Conservation (phyloP, 257 asterid species). For the Gynochthodes officinalis region DNA sequence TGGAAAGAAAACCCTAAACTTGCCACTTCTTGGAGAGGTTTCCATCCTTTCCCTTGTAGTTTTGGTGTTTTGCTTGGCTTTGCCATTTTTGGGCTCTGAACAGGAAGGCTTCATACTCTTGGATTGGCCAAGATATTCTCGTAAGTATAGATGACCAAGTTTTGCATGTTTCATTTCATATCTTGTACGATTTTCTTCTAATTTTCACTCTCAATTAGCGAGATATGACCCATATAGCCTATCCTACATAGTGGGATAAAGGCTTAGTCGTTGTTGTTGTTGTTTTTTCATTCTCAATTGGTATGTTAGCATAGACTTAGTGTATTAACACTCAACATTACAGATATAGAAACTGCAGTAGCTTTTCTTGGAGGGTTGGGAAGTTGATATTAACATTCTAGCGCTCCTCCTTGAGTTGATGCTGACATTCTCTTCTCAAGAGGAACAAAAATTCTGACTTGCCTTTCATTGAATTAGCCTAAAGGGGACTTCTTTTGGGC, state of each 20-base stretch:
- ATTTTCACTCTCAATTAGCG: no score
- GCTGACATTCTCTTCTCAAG: background rate
- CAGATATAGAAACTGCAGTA: background rate
- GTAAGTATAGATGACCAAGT: constrained; percentile 47
- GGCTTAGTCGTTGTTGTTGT: no score
- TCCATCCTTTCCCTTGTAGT: constrained; percentile 69
- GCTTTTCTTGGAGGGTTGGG: background rate
- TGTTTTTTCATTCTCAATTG: constrained; percentile 8
- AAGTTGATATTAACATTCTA: background rate
- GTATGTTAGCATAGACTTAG: background rate
- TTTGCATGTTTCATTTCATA: background rate
- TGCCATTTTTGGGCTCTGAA: constrained; percentile 82
- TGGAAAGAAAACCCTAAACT: constrained; percentile 54
- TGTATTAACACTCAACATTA: background rate
- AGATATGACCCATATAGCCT: no score
- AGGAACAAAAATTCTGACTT: background rate
- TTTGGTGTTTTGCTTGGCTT: constrained; percentile 64
- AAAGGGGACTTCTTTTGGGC: background rate
- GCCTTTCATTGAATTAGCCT: background rate
- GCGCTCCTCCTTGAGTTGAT: background rate
- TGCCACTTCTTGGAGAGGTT: constrained; percentile 79
- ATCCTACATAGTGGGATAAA: no score
- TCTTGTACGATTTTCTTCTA: background rate
- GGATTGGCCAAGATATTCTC: constrained; percentile 97
- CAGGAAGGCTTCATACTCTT: constrained; percentile 80